phyloP scores from a whole-genome alignment of 2,329 filamentous ascomycete species.

The Coniochaeta pulveracea region DNA sequence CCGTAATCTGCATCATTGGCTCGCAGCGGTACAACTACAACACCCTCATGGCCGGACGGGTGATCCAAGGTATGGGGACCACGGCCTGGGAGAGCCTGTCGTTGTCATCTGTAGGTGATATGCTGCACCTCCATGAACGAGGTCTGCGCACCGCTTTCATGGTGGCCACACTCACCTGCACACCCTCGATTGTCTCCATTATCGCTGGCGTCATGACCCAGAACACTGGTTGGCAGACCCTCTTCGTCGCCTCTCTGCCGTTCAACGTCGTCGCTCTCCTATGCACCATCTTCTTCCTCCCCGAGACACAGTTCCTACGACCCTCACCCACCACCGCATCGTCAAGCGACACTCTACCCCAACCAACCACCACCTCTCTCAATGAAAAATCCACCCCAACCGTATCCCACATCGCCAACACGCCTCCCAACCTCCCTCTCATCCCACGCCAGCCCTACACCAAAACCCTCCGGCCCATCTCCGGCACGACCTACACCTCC shows the following conservation, averaged over 20 bases:
- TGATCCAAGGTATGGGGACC: conserved; percentile 19
- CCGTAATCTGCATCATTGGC: conserved; percentile 16
- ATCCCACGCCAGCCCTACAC: conserved; percentile 4
- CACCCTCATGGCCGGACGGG: conserved; percentile 19
- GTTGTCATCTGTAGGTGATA: conserved; percentile 19
- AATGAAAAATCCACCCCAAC: background rate
- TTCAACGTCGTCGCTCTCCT: conserved; percentile 15
- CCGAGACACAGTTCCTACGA: conserved; percentile 15
- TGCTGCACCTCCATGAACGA: conserved; percentile 21
- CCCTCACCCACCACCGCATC: background rate
- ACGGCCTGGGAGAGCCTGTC: conserved; percentile 21
- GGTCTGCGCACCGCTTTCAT: conserved; percentile 17
- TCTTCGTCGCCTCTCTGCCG: conserved; percentile 18
- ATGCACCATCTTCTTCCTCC: conserved; percentile 15
- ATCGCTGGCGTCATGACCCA: conserved; percentile 16
- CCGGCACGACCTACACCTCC: conserved; percentile 7
- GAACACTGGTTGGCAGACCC: conserved; percentile 15
- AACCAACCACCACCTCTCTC: conserved; percentile 1
- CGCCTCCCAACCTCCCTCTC: background rate
- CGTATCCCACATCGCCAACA: background rate
- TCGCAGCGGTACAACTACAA: conserved; percentile 14
- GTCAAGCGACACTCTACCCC: too few relatives aligned
- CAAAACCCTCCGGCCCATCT: conserved; percentile 4
- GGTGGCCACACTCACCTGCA: conserved; percentile 18
- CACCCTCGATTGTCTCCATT: conserved; percentile 17